Conservation (phyloP, 2,329 filamentous ascomycete genomes). For the Colletotrichum noveboracense region DNA sequence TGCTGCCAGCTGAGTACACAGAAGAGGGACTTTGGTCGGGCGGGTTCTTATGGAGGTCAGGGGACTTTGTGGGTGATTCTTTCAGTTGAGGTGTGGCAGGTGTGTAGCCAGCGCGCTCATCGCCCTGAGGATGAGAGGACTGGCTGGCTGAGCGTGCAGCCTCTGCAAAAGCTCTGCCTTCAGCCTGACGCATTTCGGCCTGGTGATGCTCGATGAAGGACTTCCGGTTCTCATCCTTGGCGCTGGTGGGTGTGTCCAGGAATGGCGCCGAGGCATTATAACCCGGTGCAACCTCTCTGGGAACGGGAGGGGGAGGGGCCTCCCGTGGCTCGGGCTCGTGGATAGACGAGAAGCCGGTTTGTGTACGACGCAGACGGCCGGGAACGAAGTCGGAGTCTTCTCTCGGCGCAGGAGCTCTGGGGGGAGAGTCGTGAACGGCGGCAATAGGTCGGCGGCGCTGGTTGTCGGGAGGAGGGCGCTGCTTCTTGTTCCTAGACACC, state of each 20-base stretch:
- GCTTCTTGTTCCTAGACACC: slow-evolving; percentile 65
- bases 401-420: slow-evolving; percentile 26
- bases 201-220: slow-evolving; percentile 65
- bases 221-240: slow-evolving; percentile 57
- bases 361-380: slow-evolving; percentile 58
- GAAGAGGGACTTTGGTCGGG: slow-evolving; percentile 47
- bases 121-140: slow-evolving; percentile 34
- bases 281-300: slow-evolving; percentile 33
- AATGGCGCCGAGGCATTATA: slow-evolving; percentile 42
- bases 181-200: slow-evolving; percentile 65
- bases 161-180: slow-evolving; percentile 63
- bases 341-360: slow-evolving; percentile 58
- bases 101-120: slow-evolving; percentile 22
- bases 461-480: slow-evolving; percentile 35
- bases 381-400: slow-evolving; percentile 55
- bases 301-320: slow-evolving; percentile 10
- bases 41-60: slow-evolving; percentile 22
- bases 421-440: slow-evolving; percentile 30
- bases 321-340: slow-evolving; percentile 16
- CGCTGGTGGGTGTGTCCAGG: slow-evolving; percentile 42
- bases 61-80: slow-evolving; percentile 25
- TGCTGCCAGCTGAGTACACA: slow-evolving; percentile 24
- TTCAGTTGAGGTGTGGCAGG: slow-evolving; percentile 33
- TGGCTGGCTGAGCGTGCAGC: slow-evolving; percentile 42
- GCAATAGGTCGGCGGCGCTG: slow-evolving; percentile 26